Base-by-base conservation (phyloP, 116 monocot genomes). In the Zostera marina region DNA sequence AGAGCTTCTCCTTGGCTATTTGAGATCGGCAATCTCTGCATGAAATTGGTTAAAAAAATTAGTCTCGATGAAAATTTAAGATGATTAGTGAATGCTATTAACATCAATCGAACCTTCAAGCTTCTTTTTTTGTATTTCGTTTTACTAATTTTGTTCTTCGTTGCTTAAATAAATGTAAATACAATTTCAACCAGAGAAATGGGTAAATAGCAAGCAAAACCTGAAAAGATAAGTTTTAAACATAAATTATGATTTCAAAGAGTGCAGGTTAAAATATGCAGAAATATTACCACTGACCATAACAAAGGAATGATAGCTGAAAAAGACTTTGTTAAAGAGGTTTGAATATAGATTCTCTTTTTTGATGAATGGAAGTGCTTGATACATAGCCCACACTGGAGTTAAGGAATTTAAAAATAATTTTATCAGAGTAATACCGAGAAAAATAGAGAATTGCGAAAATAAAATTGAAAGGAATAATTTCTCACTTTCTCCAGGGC, bases 301-400 rank as follows among this genome's bases (percentile, higher is more conserved):
- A 47, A 85, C 67, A 63, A 91, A 85, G 49, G 68, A 70, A 64
- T 80, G 48, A 60, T 82, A 91, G 74, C 73, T 80, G 63, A 86
- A 69, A 44, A 64, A 51, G 43, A 86, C 49, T 51, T 48, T 73
- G 46, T 62, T 15, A 22, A 86, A 92, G 44, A 77, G 66, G 45
- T 58, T 59, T 17, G 87, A 75, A 64, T 87, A 76, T n/a, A 92
- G 78, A 44, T 77, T 67, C 60, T 64, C 70, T 62, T 87, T 69
- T 69, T 83, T 86, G 56, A 92, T 77, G 22, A 75, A 77, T 62
- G 92, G 83, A 66, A 92, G 83, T 67, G 92, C 75, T 80, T 74
- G 68, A 48, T 72, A 83, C 72, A 92, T 92, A 13, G 81, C 65
- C 83, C 75, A 87, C 80, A 87, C 92, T 92, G 80, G 42, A 24